Evolutionary conservation across 257 asterid species (phyloP).

Genomic region (Solanum dulcamara): DNA sequence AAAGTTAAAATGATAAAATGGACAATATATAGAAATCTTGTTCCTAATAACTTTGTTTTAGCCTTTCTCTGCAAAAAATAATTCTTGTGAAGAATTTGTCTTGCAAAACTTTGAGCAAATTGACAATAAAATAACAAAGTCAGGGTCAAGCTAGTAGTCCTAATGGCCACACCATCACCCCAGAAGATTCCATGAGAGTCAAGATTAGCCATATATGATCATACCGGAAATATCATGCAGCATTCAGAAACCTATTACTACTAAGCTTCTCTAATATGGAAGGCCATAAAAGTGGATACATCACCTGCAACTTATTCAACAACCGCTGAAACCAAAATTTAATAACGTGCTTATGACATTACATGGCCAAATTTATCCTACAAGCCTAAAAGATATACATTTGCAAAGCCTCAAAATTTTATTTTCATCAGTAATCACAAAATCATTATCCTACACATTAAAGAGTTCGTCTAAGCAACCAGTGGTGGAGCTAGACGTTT

Average conservation of each 20-base stretch:
- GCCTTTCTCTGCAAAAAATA: neutral
- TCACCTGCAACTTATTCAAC: neutral
- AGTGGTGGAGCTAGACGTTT: no score
- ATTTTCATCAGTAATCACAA: neutral
- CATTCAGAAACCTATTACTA: neutral
- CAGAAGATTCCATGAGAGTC: neutral
- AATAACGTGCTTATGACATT: neutral
- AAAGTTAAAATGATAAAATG: neutral
- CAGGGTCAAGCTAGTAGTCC: neutral
- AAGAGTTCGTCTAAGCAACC: neutral
- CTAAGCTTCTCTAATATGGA: neutral
- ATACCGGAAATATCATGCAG: neutral
- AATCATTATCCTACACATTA: neutral
- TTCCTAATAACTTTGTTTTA: neutral
- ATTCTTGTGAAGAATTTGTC: neutral
- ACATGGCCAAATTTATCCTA: neutral
- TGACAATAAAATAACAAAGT: neutral
- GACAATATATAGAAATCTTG: neutral
- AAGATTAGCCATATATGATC: neutral
- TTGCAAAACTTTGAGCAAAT: neutral
- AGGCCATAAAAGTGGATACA: neutral
- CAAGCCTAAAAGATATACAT: neutral
- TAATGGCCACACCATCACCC: neutral
- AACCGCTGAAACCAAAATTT: neutral
- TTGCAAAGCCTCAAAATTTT: neutral